These are phyloP conservation scores for Fraxinus angustifolia DNA, from an alignment of 305 asterid genomes.

Conservation along the genomic window DNA sequence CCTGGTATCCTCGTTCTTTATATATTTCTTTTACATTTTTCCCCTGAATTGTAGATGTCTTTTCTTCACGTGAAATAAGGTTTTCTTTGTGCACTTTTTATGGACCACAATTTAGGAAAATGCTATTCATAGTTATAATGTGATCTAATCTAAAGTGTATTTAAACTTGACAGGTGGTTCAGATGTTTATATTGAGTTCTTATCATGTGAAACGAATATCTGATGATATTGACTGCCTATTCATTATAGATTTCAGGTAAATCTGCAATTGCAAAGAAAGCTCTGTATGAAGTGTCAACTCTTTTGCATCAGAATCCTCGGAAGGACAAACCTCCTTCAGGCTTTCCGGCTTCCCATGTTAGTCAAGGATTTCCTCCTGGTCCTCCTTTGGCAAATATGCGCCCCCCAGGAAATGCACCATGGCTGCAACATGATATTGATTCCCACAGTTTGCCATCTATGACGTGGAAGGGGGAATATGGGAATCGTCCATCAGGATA, in stretches of 20 bases:
- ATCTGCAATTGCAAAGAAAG: constrained; percentile 55
- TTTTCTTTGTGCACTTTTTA: constrained; percentile 9
- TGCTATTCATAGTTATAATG: constrained; percentile 8
- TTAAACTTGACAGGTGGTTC: constrained; percentile 1
- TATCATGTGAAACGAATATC: constrained; percentile 13
- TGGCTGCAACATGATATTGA: constrained; percentile 48
- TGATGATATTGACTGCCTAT: constrained; percentile 31
- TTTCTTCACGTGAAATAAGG: constrained; percentile 10
- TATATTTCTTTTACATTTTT: constrained; percentile 15
- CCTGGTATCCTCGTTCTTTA: neutral
- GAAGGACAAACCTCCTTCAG: constrained; percentile 58
- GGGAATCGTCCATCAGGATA: constrained; percentile 43
- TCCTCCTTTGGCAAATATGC: constrained; percentile 45
- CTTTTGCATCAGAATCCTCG: constrained; percentile 70
- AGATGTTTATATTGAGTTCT: neutral
- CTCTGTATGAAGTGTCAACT: constrained; percentile 68
- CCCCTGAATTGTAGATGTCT: constrained; percentile 11
- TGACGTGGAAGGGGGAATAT: constrained; percentile 44
- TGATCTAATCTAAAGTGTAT: neutral
- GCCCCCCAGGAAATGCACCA: constrained; percentile 40
- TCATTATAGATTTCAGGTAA: constrained; percentile 59
- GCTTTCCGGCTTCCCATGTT: constrained; percentile 36
- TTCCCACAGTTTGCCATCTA: constrained; percentile 38
- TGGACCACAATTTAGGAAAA: neutral
- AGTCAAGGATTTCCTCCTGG: constrained; percentile 48